Conservation (phyloP, 2,329 filamentous ascomycete species). For the Ophiostoma perfectum region DNA sequence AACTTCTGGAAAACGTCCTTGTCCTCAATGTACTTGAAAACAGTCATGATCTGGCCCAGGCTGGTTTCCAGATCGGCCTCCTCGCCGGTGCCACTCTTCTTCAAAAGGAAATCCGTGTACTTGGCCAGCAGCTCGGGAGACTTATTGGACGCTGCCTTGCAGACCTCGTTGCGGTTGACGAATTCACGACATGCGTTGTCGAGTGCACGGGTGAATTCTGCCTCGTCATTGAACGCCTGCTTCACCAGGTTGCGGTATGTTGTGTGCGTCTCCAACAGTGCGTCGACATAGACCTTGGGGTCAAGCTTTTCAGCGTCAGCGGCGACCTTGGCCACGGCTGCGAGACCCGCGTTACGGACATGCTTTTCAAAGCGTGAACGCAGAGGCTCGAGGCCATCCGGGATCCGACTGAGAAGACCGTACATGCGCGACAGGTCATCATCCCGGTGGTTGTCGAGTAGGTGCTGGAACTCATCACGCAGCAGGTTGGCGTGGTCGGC, state of each 20-base stretch:
- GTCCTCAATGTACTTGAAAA: conserved; percentile 99
- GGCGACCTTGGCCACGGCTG: conserved; percentile 85
- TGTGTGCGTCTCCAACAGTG: conserved; percentile 86
- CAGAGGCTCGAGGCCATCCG: conserved; percentile 84
- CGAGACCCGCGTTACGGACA: conserved; percentile 80
- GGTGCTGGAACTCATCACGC: conserved; percentile 88
- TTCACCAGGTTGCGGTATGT: conserved; percentile 90
- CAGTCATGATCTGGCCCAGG: conserved; percentile 91
- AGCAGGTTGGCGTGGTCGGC: conserved; percentile 80
- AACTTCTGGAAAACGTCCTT: conserved; percentile 99
- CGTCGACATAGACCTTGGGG: conserved; percentile 94
- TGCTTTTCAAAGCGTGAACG: conserved; percentile 85
- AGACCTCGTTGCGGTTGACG: conserved; percentile 95
- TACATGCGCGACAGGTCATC: conserved; percentile 98
- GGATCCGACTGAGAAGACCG: conserved; percentile 78
- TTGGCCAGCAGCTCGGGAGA: conserved; percentile 93
- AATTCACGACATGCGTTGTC: conserved; percentile 98
- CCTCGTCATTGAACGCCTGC: conserved; percentile 87
- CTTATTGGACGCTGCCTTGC: conserved; percentile 86
- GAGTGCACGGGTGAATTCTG: conserved; percentile 90
- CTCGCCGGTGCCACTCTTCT: conserved; percentile 89
- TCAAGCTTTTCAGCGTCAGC: conserved; percentile 84
- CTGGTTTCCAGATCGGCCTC: conserved; percentile 89
- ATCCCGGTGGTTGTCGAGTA: conserved; percentile 89
- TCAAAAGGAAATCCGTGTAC: conserved; percentile 86